phyloP scores from a whole-genome alignment of 2,329 filamentous ascomycete genomes.

The Epichloe glyceriae region DNA sequence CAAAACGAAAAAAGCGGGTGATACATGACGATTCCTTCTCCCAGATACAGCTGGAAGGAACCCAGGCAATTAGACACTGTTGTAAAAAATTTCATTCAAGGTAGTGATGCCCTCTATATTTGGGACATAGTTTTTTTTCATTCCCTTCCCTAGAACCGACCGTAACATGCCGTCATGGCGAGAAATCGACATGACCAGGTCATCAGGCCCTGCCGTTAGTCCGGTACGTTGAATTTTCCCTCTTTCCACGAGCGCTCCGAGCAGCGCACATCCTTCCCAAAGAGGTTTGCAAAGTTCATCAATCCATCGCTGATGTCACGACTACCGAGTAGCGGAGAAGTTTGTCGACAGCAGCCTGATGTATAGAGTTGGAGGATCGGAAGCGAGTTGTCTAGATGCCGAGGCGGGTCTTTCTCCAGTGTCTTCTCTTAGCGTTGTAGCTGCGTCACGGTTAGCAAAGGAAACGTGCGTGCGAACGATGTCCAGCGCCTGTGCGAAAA shows the following conservation, averaged over 20 bases:
- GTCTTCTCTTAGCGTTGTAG: conserved; percentile 99
- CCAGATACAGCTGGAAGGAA: background rate
- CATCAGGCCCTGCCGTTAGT: conserved; percentile 17
- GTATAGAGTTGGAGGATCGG: background rate
- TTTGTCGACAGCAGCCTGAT: conserved; percentile 3
- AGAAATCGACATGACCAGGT: conserved; percentile 24
- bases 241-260: conserved; percentile 7
- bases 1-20: background rate
- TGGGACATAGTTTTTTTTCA: conserved; percentile 24
- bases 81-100: background rate
- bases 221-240: conserved; percentile 10
- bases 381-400: conserved; percentile 69
- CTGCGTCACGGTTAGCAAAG: conserved; percentile 34
- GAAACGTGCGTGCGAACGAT: background rate
- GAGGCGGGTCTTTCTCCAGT: conserved; percentile 99
- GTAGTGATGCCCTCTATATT: background rate
- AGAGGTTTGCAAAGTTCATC: conserved; percentile 4
- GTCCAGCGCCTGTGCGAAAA: too few species aligned
- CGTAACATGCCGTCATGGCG: conserved; percentile 32
- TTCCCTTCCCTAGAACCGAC: conserved; percentile 34
- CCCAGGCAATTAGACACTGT: background rate
- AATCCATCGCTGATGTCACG: conserved; percentile 17
- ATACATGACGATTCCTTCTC: background rate
- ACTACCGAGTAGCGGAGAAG: conserved; percentile 6
- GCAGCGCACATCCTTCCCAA: conserved; percentile 10